Percentiles rank a stretch among this genome's conserved stretches.
Evolutionary conservation across 1,284 basidiomycete species (phyloP).

Genomic region (Rhodotorula sp.): DNA sequence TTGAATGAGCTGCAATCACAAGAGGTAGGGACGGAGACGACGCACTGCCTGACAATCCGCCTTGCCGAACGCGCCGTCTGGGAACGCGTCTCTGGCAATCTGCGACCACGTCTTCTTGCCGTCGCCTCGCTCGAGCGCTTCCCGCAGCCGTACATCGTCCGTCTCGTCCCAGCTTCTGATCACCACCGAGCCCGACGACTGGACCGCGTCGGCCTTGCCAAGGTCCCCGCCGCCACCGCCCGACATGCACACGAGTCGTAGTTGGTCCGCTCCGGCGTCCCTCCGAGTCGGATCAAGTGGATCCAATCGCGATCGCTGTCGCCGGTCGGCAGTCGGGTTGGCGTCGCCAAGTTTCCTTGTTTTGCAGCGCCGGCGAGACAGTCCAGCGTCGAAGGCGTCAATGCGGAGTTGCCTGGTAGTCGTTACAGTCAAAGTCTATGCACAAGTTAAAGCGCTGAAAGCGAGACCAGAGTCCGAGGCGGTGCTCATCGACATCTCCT

Average conservation of each 20-base stretch:
- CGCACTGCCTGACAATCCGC: slow-evolving; percentile 27
- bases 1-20: too few species aligned
- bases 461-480: too few species aligned
- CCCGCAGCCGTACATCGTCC: slow-evolving; percentile 27
- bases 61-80: slow-evolving; percentile 34
- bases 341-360: too few species aligned
- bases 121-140: slow-evolving; percentile 24
- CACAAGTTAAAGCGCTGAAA: too few species aligned
- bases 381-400: not conserved
- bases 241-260: not conserved
- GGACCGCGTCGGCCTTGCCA: not conserved
- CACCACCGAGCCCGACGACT: not conserved
- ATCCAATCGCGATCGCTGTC: too few species aligned
- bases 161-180: not conserved
- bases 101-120: slow-evolving; percentile 32
- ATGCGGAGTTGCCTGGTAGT: too few species aligned
- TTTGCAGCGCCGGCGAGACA: not conserved
- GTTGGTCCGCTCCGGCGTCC: too few species aligned
- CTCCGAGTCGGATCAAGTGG: too few species aligned
- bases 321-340: too few species aligned
- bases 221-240: not conserved
- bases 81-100: slow-evolving; percentile 34
- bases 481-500: too few species aligned
- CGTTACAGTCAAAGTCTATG: too few species aligned
- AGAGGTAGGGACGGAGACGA: not conserved